Evolutionary conservation across 2,329 filamentous ascomycete species (phyloP).

Genomic region (Acrocalymma vagum): DNA sequence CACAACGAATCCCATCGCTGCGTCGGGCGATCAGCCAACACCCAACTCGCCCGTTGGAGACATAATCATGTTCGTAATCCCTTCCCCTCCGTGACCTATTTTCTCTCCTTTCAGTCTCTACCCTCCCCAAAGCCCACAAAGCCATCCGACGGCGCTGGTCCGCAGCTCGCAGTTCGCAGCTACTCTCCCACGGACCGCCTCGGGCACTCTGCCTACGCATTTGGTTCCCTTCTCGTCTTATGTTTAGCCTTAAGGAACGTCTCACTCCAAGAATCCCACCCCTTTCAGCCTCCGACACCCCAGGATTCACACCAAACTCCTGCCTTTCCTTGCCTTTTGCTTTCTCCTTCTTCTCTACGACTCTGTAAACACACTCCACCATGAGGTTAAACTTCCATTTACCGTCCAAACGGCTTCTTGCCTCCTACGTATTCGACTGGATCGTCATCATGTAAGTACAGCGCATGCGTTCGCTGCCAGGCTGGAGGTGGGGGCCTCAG

Average conservation of each 20-base stretch:
- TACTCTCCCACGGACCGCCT: too few relatives aligned
- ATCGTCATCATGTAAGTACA: constrained; percentile 67
- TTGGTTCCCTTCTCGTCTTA: too few relatives aligned
- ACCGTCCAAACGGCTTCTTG: constrained; percentile 62
- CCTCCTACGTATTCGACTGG: constrained; percentile 80
- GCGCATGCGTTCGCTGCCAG: constrained; percentile 4
- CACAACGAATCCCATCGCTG: too few relatives aligned
- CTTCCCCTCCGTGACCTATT: too few relatives aligned
- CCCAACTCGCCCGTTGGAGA: too few relatives aligned
- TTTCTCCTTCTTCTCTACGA: constrained; percentile 9
- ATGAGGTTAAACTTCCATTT: constrained; percentile 37
- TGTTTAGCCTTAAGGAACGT: too few relatives aligned
- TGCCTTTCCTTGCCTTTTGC: constrained; percentile 10
- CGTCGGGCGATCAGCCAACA: too few relatives aligned
- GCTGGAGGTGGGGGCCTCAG: constrained; percentile 16
- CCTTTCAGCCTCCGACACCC: constrained; percentile 2
- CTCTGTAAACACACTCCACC: constrained; percentile 11
- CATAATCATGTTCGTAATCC: too few relatives aligned
- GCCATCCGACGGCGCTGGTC: too few relatives aligned
- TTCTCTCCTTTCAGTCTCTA: constrained; percentile 6
- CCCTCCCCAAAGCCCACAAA: too few relatives aligned
- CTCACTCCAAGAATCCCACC: constrained; percentile 8
- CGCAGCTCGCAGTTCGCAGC: neutral
- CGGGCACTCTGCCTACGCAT: constrained; percentile 5
- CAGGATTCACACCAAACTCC: too few relatives aligned